Evolutionary conservation across 805 yeast species (phyloP).

Genomic region (Myxozyma vanderwaltii): DNA sequence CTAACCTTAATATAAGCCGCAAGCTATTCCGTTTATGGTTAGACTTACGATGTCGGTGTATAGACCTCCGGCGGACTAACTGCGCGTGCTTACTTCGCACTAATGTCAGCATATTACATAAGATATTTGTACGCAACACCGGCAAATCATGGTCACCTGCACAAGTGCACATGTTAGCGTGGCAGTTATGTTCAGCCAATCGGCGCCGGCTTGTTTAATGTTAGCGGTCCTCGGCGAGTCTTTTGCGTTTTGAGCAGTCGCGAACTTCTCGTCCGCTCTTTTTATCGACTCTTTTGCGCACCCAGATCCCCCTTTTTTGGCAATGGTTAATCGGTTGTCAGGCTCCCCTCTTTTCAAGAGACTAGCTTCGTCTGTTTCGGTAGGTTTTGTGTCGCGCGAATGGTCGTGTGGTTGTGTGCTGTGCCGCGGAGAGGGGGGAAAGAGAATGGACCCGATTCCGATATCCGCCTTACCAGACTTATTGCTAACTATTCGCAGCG

Average conservation of each 20-base stretch:
- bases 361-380: slow-evolving; percentile 25
- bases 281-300: background rate
- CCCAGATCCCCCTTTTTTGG: slow-evolving; percentile 6
- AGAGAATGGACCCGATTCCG: background rate
- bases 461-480: background rate
- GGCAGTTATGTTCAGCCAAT: slow-evolving; percentile 9
- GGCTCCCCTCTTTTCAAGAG: slow-evolving; percentile 26
- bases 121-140: background rate
- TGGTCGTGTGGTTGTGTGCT: background rate
- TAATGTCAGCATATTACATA: background rate
- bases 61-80: no score
- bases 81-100: background rate
- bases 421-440: background rate
- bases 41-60: background rate
- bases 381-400: slow-evolving; percentile 8
- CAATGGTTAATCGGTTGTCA: slow-evolving; percentile 30
- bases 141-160: slow-evolving; percentile 5
- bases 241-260: background rate
- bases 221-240: slow-evolving; percentile 10
- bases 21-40: background rate
- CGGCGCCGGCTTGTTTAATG: slow-evolving; percentile 15
- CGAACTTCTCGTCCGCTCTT: slow-evolving; percentile 2
- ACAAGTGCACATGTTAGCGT: background rate
- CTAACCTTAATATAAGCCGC: background rate
- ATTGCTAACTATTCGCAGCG: background rate